Percentiles rank a stretch among this genome's conserved stretches.
Evolutionary conservation across 2,329 filamentous ascomycete species (phyloP).

Genomic region (Didymella keratinophila): DNA sequence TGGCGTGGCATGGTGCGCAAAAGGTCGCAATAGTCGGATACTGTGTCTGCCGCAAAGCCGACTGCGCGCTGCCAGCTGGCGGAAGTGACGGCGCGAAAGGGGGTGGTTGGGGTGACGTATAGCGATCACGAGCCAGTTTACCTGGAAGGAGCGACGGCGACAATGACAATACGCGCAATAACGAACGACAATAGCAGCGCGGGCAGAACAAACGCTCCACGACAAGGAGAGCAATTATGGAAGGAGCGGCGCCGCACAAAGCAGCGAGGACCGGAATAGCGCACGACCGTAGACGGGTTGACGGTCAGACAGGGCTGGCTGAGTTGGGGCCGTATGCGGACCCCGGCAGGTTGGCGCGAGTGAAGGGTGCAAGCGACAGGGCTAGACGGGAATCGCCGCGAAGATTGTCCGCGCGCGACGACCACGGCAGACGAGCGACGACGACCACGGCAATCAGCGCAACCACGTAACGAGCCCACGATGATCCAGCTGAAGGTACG

Average conservation of each 20-base stretch:
- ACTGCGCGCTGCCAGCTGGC: slow-evolving; percentile 3
- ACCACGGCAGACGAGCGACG: slow-evolving; percentile 9
- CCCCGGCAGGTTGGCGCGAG: slow-evolving; percentile 8
- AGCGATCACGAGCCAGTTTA: slow-evolving; percentile 31
- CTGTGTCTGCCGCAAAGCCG: slow-evolving; percentile 7
- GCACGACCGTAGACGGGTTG: slow-evolving; percentile 14
- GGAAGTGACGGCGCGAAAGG: slow-evolving; percentile 20
- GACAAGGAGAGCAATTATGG: slow-evolving; percentile 13
- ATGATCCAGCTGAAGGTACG: slow-evolving; percentile 53
- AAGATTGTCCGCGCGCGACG: slow-evolving; percentile 16
- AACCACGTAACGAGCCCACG: slow-evolving; percentile 21
- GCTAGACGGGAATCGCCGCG: slow-evolving; percentile 15
- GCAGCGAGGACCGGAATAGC: slow-evolving; percentile 30
- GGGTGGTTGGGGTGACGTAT: slow-evolving; percentile 46
- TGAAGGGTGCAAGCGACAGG: slow-evolving; percentile 18
- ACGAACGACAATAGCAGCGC: slow-evolving; percentile 28
- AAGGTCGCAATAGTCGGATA: neutral
- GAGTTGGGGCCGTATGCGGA: slow-evolving; percentile 10
- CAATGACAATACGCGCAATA: slow-evolving; percentile 24
- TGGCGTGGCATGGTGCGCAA: slow-evolving; percentile 53
- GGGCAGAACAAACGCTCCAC: slow-evolving; percentile 5
- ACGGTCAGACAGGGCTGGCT: slow-evolving; percentile 31
- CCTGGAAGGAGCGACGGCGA: slow-evolving; percentile 24
- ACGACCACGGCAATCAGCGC: slow-evolving; percentile 8
- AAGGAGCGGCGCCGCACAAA: slow-evolving; percentile 33